Evolutionary conservation across 495 filamentous ascomycete genomes (phyloP), one percentile per base, ranked within the genome.

Genomic region (Trichocladium antarcticum): DNA sequence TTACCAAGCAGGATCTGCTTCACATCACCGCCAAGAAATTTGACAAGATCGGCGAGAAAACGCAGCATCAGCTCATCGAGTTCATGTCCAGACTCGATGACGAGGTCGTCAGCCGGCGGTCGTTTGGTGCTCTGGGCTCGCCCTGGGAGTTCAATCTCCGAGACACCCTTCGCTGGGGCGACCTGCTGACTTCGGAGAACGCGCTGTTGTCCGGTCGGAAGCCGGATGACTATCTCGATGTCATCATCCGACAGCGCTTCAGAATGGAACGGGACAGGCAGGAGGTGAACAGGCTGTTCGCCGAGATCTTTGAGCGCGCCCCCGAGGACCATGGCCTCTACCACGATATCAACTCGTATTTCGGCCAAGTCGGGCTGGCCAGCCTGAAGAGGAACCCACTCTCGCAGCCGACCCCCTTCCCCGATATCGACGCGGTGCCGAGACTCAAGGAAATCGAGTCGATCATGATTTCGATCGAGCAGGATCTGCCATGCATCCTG

Each of bases 131-230:
- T n/a, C 69, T 82, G 42, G 93, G 93, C 40, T 84, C 84, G 9
- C 93, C 92, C 2, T 97, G 90, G 93, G 93, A 99, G 58, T 88
- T 99, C 58, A 99, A 99, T 55, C 68, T 99, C 51, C 81, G 93
- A 59, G 93, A 99, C 66, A 86, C 84, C 6, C 76, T 89, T 38
- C 78, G 93, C 32, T 97, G 90, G 90, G 74, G 96, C 28, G 75
- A 87, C 47, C 60, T 99, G 37, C 68, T 87, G 28, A 74, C 70
- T 6, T 72, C 76, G 29, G 47, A 76, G 46, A 61, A 80, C 59
- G 63, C 73, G 36, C 55, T 87, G 28, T 60, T 85, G 47, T 56
- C 72, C 15, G 66, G 66, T 16, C 69, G 71, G 1, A 67, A 66
- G 31, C 71, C 81, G 14, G 71, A 74, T 37, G 78, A 94, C 54